Conservation (phyloP, 140 eudicot species). For the Flaveria floridana region DNA sequence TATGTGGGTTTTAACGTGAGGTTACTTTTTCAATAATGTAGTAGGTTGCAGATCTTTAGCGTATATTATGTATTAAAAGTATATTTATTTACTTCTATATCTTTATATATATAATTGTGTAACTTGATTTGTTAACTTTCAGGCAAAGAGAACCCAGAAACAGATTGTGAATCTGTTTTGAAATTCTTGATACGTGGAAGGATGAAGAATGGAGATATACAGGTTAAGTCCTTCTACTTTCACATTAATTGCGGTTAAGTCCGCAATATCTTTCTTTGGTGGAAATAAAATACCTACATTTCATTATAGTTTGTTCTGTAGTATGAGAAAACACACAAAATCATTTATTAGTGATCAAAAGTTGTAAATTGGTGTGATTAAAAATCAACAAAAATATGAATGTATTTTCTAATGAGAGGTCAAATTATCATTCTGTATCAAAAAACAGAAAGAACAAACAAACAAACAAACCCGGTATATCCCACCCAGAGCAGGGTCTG, state of each 20-base stretch:
- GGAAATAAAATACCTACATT: not conserved
- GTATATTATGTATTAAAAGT: not conserved
- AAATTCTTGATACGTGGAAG: conserved; percentile 60
- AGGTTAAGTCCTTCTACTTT: conserved; percentile 33
- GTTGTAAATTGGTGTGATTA: not conserved
- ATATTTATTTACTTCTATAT: no score
- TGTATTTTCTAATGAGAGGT: no score
- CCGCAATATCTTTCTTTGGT: not conserved
- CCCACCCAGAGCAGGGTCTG: no score
- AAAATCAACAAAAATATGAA: not conserved
- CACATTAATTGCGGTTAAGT: not conserved
- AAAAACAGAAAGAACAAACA: not conserved
- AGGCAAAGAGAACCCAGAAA: conserved; percentile 92
- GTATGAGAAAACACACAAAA: not conserved
- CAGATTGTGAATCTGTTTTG: conserved; percentile 61
- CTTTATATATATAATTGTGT: not conserved
- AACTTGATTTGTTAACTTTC: conserved; percentile 29
- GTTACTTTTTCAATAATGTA: not conserved
- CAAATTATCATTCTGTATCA: not conserved
- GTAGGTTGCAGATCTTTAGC: not conserved
- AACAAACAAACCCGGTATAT: no score
- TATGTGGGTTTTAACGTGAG: not conserved
- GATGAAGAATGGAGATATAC: conserved; percentile 72
- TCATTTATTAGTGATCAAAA: not conserved
- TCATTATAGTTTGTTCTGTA: not conserved